phyloP scores from a whole-genome alignment of 345 rosid species.

The Bretschneidera sinensis region DNA sequence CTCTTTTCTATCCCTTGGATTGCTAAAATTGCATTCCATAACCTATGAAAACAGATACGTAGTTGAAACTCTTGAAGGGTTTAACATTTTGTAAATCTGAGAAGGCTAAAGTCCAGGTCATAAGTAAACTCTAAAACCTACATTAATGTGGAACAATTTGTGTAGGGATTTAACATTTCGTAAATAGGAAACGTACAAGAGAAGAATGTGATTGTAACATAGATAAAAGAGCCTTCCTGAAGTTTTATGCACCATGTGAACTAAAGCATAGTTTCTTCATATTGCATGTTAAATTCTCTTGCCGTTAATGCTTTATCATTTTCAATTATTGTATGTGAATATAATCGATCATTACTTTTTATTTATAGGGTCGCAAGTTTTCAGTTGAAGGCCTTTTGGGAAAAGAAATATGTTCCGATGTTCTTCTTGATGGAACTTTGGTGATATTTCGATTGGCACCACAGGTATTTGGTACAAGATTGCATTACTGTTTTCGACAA shows the following conservation, averaged over 20 bases:
- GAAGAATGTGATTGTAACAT: neutral
- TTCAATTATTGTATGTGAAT: neutral
- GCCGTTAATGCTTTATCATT: too few species aligned
- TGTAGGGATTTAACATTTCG: neutral
- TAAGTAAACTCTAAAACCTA: too few species aligned
- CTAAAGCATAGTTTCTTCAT: neutral
- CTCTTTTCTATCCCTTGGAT: too few species aligned
- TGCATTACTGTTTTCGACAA: neutral
- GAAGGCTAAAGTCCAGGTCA: too few species aligned
- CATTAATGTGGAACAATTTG: neutral
- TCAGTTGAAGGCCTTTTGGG: constrained; percentile 87
- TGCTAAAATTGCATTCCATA: too few species aligned
- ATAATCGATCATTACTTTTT: too few species aligned
- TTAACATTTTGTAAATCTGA: too few species aligned
- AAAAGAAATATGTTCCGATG: constrained; percentile 38
- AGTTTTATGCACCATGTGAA: neutral
- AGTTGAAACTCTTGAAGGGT: too few species aligned
- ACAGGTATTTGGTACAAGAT: constrained; percentile 43
- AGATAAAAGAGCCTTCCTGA: neutral
- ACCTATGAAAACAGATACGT: too few species aligned
- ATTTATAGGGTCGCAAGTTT: constrained; percentile 70
- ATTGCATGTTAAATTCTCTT: neutral
- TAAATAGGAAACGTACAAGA: neutral
- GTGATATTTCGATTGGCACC: constrained; percentile 93
- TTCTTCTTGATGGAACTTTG: constrained; percentile 65